phyloP scores from a whole-genome alignment of 2,329 filamentous ascomycete genomes.

The Dactylellina haptotyla region DNA sequence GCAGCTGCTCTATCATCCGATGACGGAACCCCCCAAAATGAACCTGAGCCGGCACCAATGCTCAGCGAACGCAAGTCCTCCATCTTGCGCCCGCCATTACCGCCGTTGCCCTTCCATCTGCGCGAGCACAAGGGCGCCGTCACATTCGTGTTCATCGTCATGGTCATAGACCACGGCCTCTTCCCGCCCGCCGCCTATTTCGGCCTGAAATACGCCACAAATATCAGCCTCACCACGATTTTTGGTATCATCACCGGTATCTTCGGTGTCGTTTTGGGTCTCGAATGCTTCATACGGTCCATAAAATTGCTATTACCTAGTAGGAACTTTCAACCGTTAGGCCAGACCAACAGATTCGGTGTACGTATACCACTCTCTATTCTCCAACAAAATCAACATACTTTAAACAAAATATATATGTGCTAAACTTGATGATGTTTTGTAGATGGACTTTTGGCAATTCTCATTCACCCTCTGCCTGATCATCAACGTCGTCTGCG shows the following conservation, averaged over 20 bases:
- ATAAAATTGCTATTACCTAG: slow-evolving; percentile 44
- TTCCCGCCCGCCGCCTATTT: slow-evolving; percentile 48
- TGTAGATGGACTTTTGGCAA: slow-evolving; percentile 52
- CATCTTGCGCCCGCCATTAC: slow-evolving; percentile 34
- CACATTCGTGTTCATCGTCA: slow-evolving; percentile 34
- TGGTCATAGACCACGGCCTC: slow-evolving; percentile 50
- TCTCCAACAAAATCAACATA: background rate
- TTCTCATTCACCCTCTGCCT: slow-evolving; percentile 35
- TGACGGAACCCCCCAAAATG: slow-evolving; percentile 13
- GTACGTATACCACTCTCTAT: slow-evolving; percentile 4
- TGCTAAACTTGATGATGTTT: background rate
- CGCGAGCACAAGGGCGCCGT: slow-evolving; percentile 40
- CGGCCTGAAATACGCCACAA: slow-evolving; percentile 35
- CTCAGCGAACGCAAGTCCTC: slow-evolving; percentile 31
- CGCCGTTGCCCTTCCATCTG: slow-evolving; percentile 49
- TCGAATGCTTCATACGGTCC: slow-evolving; percentile 39
- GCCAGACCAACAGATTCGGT: slow-evolving; percentile 42
- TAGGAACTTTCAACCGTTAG: slow-evolving; percentile 33
- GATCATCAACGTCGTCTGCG: slow-evolving; percentile 51
- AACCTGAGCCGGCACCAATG: slow-evolving; percentile 1
- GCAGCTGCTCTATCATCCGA: background rate
- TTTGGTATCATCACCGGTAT: slow-evolving; percentile 50
- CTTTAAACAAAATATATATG: background rate
- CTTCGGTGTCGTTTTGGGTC: slow-evolving; percentile 48
- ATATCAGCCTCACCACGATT: slow-evolving; percentile 43